Base-by-base conservation (phyloP, 352 stramenopile species). In the Globisporangium nunn region DNA sequence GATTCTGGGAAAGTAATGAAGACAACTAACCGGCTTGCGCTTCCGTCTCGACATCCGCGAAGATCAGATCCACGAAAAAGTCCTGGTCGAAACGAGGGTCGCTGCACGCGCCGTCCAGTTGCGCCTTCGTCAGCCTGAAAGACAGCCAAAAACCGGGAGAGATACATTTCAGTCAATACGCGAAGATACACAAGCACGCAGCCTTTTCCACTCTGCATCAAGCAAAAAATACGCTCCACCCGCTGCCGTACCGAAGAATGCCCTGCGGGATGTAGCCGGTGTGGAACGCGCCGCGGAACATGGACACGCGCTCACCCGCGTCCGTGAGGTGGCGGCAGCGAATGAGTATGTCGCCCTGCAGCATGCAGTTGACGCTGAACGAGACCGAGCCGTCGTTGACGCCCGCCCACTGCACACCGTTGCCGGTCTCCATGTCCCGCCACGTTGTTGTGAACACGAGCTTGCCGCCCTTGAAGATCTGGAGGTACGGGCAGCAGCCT, bases 211-310 rank as follows among this genome's bases (percentile, higher is more conserved):
- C 35, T 40, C 35, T 2, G 7, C 37, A 17, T 12, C 33, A 37
- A 17, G 11, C 37, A 17, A 23, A 23, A 23, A 23, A 10, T 40
- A 14, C 35, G 11, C 35, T 40, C 6, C 6, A 37, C 33, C 33
- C 5, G 15, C 3, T 10, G 23, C 6, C 44, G 29, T 74, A 93
- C 71, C 95, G 71, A 49, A 99, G 71, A 48, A 98, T 96, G 18
- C 95, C 93, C 37, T 96, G 85, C 5, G 95, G 93, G 44, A 98
- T 95, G 67, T 98, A 99, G 2, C 97, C 96, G n/a, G 96, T 99
- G 75, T 99, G 96, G 68, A 99, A 98, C 14, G 93, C 95, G 8
- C 93, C 95, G 53, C 97, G 88, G 70, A 99, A 99, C 94, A 99
- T 99, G 14, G 82, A 97, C 45, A 98, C 75, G 0, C 93, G 79